Conservation (phyloP, 352 stramenopile genomes). For the Phytophthora crassamura region DNA sequence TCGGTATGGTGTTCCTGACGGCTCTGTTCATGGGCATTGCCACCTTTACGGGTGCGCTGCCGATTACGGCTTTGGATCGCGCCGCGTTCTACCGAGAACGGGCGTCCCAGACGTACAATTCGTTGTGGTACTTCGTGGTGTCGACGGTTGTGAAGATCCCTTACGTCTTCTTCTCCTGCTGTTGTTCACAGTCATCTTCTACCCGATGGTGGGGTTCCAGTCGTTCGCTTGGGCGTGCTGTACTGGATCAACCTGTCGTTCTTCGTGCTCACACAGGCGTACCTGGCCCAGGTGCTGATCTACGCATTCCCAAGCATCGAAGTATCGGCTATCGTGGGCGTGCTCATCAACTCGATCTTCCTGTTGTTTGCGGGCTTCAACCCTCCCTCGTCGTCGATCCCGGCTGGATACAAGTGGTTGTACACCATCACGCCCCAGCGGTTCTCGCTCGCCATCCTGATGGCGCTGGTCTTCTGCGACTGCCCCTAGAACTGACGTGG, state of each 20-base stretch:
- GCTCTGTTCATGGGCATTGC: slow-evolving; percentile 78
- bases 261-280: slow-evolving; percentile 39
- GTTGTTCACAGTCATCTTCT: slow-evolving; percentile 58
- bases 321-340: slow-evolving; percentile 36
- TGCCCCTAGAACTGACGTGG: slow-evolving; percentile 30
- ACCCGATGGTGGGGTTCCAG: slow-evolving; percentile 54
- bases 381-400: slow-evolving; percentile 38
- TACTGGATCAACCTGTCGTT: slow-evolving; percentile 47
- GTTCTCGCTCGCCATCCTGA: slow-evolving; percentile 37
- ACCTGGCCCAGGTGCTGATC: slow-evolving; percentile 37
- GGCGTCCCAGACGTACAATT: slow-evolving; percentile 80
- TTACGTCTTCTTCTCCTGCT: slow-evolving; percentile 50
- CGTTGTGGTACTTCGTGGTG: slow-evolving; percentile 65
- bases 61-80: slow-evolving; percentile 74
- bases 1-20: slow-evolving; percentile 79
- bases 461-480: slow-evolving; percentile 39
- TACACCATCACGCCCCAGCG: slow-evolving; percentile 42
- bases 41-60: slow-evolving; percentile 69
- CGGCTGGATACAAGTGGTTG: slow-evolving; percentile 42
- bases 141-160: slow-evolving; percentile 80
- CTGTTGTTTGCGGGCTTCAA: slow-evolving; percentile 45
- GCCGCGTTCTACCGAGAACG: slow-evolving; percentile 91
- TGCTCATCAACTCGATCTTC: slow-evolving; percentile 46
- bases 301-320: slow-evolving; percentile 38
- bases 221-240: slow-evolving; percentile 34